A percentile compares a stretch with the other conserved stretches of the same genome.
Evolutionary conservation across 768 basidiomycete genomes (phyloP).

Genomic region (Exsudoporus frostii): DNA sequence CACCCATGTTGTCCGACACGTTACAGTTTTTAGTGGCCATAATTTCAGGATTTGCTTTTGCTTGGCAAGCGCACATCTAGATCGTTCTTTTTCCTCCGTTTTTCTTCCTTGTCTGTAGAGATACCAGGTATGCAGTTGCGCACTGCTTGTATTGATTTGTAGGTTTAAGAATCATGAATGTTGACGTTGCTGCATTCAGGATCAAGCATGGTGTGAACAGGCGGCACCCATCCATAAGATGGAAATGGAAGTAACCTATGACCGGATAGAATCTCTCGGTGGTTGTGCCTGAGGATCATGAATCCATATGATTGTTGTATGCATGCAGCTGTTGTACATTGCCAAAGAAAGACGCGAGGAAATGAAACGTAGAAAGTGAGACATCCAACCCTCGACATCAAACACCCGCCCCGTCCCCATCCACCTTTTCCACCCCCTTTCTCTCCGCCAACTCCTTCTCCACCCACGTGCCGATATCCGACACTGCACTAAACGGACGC

Average conservation of each 20-base stretch:
- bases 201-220: not conserved
- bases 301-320: not conserved
- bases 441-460: constrained; percentile 37
- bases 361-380: not conserved
- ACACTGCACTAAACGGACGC: constrained; percentile 53
- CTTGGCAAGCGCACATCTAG: constrained; percentile 9
- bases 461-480: constrained; percentile 46
- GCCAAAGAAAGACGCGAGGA: not conserved
- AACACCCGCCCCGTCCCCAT: not conserved
- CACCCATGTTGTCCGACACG: not conserved
- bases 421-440: not conserved
- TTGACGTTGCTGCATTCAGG: constrained; percentile 1
- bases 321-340: constrained; percentile 2
- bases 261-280: no score
- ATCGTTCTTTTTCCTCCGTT: not conserved
- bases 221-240: no score
- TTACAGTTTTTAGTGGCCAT: not conserved
- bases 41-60: not conserved
- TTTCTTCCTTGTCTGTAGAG: not conserved
- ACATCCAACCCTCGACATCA: no score
- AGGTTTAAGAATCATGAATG: not conserved
- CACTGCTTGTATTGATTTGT: constrained; percentile 13
- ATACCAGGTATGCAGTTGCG: constrained; percentile 8
- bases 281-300: not conserved
- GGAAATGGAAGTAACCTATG: no score